Base-by-base conservation (phyloP, 164 flowering plant species). In the Hamamelis virginiana region DNA sequence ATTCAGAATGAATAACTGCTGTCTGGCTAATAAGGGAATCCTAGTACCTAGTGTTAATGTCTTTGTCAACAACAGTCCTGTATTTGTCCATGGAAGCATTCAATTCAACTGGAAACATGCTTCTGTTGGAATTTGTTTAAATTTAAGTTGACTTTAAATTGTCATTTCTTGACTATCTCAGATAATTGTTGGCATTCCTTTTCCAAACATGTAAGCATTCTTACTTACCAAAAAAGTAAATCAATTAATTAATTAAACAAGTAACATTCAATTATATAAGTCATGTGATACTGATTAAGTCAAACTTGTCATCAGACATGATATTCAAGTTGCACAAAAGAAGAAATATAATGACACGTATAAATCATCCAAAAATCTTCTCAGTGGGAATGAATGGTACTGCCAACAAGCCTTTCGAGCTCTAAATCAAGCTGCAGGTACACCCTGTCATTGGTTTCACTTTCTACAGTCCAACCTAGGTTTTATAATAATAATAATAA, bases 361-460 rank as follows among this genome's bases (percentile, higher is more conserved):
- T 64, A 86, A 76, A 77, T 78, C 85, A 72, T 84, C 96, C 38
- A 91, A 87, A 74, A 82, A 76, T 60, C 96, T 96, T 62, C 70
- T 93, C 8, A 84, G 89, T 80, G 99, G 99, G 68, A 90, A 67
- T 62, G 85, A 89, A 66, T 93, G 99, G 99, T 96, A 96, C 74
- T 93, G 98, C 75, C 83, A 89, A 23, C 98, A 96, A 81, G 96
- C 98, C n/a, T 96, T 93, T 67, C 86, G 99, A 59, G 96, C 98
- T 77, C 76, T 96, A 28, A 96, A 96, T 80, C 99, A 96, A 78
- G 99, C 99, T 64, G 84, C 89, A 74, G 99, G 99, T 95, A 80
- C 66, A 48, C 62, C 38, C 50, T 50, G 8, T 47, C 28, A 16
- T 58, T 52, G 33, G 43, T 22, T 57, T 62, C 52, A 58, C 25